These are phyloP conservation scores for Blastobotrys chiropterorum DNA, from an alignment of 805 yeast species.

Conservation along the genomic window DNA sequence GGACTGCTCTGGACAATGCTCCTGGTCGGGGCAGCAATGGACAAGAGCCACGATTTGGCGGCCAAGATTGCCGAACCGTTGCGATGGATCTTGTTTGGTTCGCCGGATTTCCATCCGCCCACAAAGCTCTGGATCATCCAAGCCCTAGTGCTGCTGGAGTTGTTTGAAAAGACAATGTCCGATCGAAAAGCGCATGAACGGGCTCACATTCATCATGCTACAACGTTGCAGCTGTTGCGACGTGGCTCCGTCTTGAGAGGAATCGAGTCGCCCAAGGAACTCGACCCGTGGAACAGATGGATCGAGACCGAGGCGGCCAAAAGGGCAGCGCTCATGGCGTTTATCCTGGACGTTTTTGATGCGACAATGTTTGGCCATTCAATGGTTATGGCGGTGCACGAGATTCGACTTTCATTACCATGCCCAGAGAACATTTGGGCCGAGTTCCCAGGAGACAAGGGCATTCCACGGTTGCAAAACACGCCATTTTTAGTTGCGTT, in stretches of 20 bases:
- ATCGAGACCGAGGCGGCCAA: constrained; percentile 73
- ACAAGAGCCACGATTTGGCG: constrained; percentile 34
- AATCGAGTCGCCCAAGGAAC: constrained; percentile 5
- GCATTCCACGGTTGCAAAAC: constrained; percentile 5
- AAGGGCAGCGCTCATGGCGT: constrained; percentile 71
- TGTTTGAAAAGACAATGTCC: constrained; percentile 69
- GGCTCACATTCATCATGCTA: constrained; percentile 80
- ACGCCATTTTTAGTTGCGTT: constrained; percentile 47
- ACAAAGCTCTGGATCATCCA: constrained; percentile 72
- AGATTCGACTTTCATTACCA: constrained; percentile 51
- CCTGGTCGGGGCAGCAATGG: constrained; percentile 46
- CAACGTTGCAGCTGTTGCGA: constrained; percentile 69
- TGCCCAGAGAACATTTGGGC: constrained; percentile 59
- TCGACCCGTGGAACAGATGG: constrained; percentile 53
- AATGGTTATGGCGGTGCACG: constrained; percentile 48
- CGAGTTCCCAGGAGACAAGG: constrained; percentile 20
- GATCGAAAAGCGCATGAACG: constrained; percentile 69
- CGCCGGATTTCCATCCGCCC: constrained; percentile 70
- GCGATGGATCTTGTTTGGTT: constrained; percentile 63
- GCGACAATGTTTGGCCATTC: constrained; percentile 76
- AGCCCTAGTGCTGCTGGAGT: constrained; percentile 61
- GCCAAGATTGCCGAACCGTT: constrained; percentile 49
- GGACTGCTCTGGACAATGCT: constrained; percentile 50
- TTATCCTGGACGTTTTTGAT: constrained; percentile 71
- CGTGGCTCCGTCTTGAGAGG: constrained; percentile 58